Conservation (phyloP, 305 asterid species). For the Fraxinus angustifolia region DNA sequence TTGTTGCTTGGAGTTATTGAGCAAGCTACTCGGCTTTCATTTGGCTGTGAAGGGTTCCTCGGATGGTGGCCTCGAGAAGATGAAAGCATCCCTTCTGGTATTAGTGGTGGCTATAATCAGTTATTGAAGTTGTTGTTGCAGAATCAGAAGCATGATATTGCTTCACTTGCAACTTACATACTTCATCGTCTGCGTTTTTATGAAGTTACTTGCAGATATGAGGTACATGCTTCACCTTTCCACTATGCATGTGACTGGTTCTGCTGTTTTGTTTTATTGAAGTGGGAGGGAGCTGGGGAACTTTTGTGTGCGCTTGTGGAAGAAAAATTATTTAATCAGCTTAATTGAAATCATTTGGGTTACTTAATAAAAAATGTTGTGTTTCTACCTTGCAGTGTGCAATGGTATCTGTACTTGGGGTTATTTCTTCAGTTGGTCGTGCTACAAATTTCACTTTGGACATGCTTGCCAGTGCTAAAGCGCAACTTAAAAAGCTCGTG, state of each 20-base stretch:
- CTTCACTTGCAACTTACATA: constrained; percentile 72
- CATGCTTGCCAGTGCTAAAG: constrained; percentile 64
- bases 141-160: constrained; percentile 84
- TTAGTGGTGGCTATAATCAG: constrained; percentile 83
- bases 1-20: constrained; percentile 81
- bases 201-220: constrained; percentile 92
- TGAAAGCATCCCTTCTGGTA: constrained; percentile 64
- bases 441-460: constrained; percentile 49
- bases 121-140: constrained; percentile 79
- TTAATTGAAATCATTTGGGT: background rate
- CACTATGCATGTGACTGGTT: constrained; percentile 8
- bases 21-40: constrained; percentile 78
- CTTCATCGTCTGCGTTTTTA: constrained; percentile 83
- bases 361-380: background rate
- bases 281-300: background rate
- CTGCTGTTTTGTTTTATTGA: background rate
- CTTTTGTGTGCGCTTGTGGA: background rate
- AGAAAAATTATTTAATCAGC: background rate
- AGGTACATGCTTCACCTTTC: constrained; percentile 52
- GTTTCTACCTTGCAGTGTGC: constrained; percentile 43
- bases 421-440: constrained; percentile 45
- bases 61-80: constrained; percentile 87
- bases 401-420: constrained; percentile 65
- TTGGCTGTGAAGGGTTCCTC: constrained; percentile 92
- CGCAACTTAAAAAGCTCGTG: constrained; percentile 72